Evolutionary conservation across 768 basidiomycete species (phyloP).

Genomic region (Scleroderma bovista): DNA sequence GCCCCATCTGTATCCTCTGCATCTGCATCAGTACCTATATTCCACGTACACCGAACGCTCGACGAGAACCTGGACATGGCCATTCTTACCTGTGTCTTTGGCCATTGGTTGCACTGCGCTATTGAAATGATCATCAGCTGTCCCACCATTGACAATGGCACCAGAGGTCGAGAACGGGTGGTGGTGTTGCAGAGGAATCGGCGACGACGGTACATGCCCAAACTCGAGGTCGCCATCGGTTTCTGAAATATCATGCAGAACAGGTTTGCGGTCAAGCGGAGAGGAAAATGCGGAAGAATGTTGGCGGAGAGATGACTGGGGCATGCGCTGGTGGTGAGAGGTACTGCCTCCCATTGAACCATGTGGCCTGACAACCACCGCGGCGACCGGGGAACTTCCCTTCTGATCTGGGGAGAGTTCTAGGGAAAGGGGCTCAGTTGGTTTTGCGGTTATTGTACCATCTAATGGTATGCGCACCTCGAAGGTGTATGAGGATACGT

Average conservation of each 20-base stretch:
- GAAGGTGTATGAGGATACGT: conserved; percentile 29
- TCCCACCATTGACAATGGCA: background rate
- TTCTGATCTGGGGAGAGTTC: background rate
- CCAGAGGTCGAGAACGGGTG: background rate
- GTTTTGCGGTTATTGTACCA: no score
- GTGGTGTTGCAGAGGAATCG: background rate
- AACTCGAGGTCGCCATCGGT: background rate
- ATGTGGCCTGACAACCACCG: background rate
- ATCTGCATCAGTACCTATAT: background rate
- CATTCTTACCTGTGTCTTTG: background rate
- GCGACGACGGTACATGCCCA: background rate
- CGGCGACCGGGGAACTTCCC: background rate
- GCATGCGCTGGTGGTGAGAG: background rate
- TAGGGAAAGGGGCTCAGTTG: background rate
- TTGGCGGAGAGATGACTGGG: background rate
- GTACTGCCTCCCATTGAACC: background rate
- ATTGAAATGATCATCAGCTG: background rate
- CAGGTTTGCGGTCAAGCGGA: background rate
- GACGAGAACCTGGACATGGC: background rate
- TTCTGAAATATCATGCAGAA: background rate
- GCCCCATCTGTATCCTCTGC: background rate
- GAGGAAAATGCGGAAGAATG: background rate
- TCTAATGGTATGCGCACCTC: conserved; percentile 16
- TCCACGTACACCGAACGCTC: background rate
- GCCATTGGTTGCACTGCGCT: background rate